These are phyloP conservation scores for Colletotrichum orbiculare DNA, from an alignment of 2,329 filamentous ascomycete species.

Conservation along the genomic window DNA sequence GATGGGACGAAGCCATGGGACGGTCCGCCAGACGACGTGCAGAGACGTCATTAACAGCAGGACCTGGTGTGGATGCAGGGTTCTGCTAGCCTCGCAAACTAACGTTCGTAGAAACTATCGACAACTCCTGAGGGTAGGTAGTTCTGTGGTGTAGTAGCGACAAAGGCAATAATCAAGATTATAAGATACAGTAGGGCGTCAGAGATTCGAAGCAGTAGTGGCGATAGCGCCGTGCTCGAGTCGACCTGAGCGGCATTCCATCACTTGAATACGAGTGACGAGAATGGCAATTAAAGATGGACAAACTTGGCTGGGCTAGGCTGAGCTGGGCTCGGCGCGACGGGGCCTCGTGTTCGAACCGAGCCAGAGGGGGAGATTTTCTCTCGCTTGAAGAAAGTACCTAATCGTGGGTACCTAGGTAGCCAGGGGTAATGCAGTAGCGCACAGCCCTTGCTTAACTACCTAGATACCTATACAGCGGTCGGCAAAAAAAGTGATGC, in stretches of 20 bases:
- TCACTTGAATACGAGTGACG: too few species aligned
- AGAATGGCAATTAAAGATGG: too few species aligned
- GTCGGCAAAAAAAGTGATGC: too few species aligned
- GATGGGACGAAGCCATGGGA: conserved; percentile 31
- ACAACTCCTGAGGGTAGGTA: too few species aligned
- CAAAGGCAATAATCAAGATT: too few species aligned
- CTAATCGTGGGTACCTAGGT: too few species aligned
- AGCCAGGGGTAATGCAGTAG: conserved; percentile 8
- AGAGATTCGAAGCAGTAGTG: not conserved
- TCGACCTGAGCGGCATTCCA: not conserved
- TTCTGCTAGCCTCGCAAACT: not conserved
- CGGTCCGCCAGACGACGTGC: conserved; percentile 29
- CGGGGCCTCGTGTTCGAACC: conserved; percentile 30
- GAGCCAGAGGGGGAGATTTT: conserved; percentile 26
- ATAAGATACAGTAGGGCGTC: too few species aligned
- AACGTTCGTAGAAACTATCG: too few species aligned
- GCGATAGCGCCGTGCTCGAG: not conserved
- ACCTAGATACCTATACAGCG: too few species aligned
- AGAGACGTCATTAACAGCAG: conserved; percentile 29
- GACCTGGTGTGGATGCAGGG: conserved; percentile 33
- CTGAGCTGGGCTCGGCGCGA: conserved; percentile 16
- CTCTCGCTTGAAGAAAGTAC: conserved; percentile 5
- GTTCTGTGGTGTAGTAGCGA: too few species aligned
- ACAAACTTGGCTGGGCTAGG: not conserved
- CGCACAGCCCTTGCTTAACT: too few species aligned